phyloP scores from a whole-genome alignment of 306 rosid species.

The Macrotyloma uniflorum region DNA sequence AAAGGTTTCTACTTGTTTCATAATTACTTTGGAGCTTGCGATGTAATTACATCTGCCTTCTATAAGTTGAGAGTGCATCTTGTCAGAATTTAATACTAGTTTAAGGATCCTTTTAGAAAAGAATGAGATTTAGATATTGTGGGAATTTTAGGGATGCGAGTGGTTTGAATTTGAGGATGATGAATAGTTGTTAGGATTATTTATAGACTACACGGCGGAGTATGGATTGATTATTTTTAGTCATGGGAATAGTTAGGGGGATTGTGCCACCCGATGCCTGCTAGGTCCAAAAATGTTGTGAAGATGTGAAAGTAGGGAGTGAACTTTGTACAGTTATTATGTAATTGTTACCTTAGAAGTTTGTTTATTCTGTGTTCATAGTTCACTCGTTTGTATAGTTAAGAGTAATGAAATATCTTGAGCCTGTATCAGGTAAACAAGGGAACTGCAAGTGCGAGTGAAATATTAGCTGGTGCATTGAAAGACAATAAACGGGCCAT shows the following conservation, averaged over 20 bases:
- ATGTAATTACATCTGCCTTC: neutral
- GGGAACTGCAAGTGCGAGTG: slow-evolving; percentile 99
- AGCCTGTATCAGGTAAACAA: slow-evolving; percentile 73
- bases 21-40: neutral
- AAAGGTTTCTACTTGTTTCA: neutral
- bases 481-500: slow-evolving; percentile 93
- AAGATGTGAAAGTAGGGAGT: neutral
- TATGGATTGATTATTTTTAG: neutral
- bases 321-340: neutral
- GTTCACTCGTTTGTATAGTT: neutral
- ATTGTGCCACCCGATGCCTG: neutral
- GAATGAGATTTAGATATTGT: neutral
- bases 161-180: neutral
- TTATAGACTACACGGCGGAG: neutral
- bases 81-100: neutral
- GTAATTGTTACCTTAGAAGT: slow-evolving; percentile 7
- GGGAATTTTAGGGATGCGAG: slow-evolving; percentile 4
- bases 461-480: slow-evolving; percentile 95
- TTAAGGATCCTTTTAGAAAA: neutral
- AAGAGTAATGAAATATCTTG: slow-evolving; percentile 22
- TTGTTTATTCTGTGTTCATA: neutral
- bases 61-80: neutral
- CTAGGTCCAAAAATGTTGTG: neutral
- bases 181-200: neutral
- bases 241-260: neutral